Evolutionary conservation across 163 green algal species (phyloP).

Genomic region (Scenedesmus sp.): DNA sequence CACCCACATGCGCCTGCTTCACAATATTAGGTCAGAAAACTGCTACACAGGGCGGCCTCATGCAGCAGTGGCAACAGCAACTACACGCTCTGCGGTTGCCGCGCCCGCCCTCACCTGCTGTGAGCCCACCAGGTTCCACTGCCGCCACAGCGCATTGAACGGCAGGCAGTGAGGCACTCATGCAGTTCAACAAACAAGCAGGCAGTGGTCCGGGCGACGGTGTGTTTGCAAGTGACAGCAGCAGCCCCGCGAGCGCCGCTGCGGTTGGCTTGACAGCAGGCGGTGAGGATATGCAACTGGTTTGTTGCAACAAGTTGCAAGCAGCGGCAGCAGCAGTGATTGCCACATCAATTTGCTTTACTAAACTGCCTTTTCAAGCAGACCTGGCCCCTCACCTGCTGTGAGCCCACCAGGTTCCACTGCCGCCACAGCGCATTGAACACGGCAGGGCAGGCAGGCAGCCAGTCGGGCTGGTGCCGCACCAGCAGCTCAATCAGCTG

Average conservation of each 20-base stretch:
- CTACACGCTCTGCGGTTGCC: no score
- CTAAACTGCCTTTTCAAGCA: not conserved
- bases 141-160: conserved; percentile 60
- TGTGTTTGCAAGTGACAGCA: no score
- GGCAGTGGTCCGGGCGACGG: not conserved
- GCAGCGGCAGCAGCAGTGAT: not conserved
- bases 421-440: conserved; percentile 61
- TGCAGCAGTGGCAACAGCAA: not conserved
- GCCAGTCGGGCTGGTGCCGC: conserved; percentile 83
- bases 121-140: conserved; percentile 38
- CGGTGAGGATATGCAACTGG: no score
- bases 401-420: conserved; percentile 36
- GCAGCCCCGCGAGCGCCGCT: no score
- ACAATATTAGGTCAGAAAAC: no score
- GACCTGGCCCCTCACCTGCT: not conserved
- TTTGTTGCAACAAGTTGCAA: not conserved
- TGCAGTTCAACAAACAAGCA: conserved; percentile 85
- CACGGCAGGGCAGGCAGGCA: conserved; percentile 67
- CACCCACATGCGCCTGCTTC: no score
- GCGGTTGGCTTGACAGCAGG: no score
- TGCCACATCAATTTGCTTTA: not conserved
- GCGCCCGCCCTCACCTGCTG: not conserved
- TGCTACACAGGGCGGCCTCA: no score
- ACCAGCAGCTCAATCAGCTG: conserved; percentile 79
- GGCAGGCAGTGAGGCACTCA: conserved; percentile 74